Percentiles rank a stretch among this genome's conserved stretches.
Conservation (phyloP, 805 yeast species). For the Metschnikowia bowlesiae region DNA sequence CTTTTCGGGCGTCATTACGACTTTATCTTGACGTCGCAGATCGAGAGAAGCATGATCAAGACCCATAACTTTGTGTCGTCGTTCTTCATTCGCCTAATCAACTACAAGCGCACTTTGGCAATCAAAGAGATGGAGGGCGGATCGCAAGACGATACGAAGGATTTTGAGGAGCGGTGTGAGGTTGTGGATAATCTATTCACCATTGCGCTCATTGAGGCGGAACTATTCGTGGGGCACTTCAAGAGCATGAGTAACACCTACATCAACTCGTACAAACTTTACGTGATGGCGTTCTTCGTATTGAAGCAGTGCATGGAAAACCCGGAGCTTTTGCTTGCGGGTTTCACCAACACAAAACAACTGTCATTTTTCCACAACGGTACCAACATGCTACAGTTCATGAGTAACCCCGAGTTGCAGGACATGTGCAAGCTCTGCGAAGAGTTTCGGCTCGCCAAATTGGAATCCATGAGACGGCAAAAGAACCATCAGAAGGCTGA, state of each 20-base stretch:
- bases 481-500: constrained; percentile 13
- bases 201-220: constrained; percentile 34
- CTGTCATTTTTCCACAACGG: constrained; percentile 31
- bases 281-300: constrained; percentile 39
- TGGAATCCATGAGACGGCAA: constrained; percentile 15
- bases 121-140: constrained; percentile 9
- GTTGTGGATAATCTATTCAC: constrained; percentile 31
- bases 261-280: constrained; percentile 37
- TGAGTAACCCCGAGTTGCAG: constrained; percentile 32
- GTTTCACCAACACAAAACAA: constrained; percentile 21
- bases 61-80: constrained; percentile 37
- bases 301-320: constrained; percentile 40
- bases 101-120: constrained; percentile 32
- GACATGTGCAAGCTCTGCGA: constrained; percentile 35
- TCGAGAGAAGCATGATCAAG: constrained; percentile 38
- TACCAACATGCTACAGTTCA: constrained; percentile 36
- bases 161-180: constrained; percentile 20
- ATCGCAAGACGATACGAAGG: background rate
- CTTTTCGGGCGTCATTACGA: constrained; percentile 39
- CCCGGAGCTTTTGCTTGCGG: constrained; percentile 33
- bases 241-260: constrained; percentile 33
- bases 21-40: constrained; percentile 31
- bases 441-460: constrained; percentile 36
- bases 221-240: constrained; percentile 41
- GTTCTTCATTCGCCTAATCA: constrained; percentile 36